Evolutionary conservation across 2,329 filamentous ascomycete genomes (phyloP).

Genomic region (Fusarium chaquense): DNA sequence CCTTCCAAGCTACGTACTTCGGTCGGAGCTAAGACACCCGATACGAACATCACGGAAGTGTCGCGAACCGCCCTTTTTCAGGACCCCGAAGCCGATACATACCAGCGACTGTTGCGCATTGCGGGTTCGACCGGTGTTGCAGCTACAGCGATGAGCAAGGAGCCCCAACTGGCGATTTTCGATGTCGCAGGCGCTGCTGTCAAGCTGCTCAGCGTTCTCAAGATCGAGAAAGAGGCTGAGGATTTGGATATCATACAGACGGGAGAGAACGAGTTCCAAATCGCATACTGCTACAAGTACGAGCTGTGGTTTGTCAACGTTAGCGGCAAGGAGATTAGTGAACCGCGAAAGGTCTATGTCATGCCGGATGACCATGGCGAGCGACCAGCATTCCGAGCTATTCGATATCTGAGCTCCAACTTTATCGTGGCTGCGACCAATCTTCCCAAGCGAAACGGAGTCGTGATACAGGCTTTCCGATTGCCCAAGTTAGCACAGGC

Average conservation of each 20-base stretch:
- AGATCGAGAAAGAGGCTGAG: conserved; percentile 68
- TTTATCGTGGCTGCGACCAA: conserved; percentile 71
- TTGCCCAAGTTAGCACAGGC: conserved; percentile 57
- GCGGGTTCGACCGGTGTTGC: conserved; percentile 78
- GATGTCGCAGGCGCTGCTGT: conserved; percentile 65
- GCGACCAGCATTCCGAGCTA: conserved; percentile 66
- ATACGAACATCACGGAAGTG: conserved; percentile 62
- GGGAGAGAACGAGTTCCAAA: conserved; percentile 71
- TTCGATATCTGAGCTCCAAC: conserved; percentile 69
- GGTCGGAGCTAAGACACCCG: conserved; percentile 47
- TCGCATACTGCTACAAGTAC: conserved; percentile 83
- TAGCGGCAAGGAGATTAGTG: conserved; percentile 57
- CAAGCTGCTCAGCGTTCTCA: conserved; percentile 62
- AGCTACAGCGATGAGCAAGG: conserved; percentile 80
- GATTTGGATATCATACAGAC: conserved; percentile 77
- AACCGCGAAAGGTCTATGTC: conserved; percentile 67
- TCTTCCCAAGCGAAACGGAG: conserved; percentile 68
- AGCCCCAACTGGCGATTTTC: conserved; percentile 85
- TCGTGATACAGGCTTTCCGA: conserved; percentile 68
- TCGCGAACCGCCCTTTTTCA: conserved; percentile 66
- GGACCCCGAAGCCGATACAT: conserved; percentile 62
- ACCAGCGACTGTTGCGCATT: conserved; percentile 70
- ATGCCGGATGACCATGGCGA: conserved; percentile 62
- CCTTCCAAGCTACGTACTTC: conserved; percentile 52
- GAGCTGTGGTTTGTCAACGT: conserved; percentile 78